phyloP scores from a whole-genome alignment of 208 protist species.

The Crithidia mellificae region DNA sequence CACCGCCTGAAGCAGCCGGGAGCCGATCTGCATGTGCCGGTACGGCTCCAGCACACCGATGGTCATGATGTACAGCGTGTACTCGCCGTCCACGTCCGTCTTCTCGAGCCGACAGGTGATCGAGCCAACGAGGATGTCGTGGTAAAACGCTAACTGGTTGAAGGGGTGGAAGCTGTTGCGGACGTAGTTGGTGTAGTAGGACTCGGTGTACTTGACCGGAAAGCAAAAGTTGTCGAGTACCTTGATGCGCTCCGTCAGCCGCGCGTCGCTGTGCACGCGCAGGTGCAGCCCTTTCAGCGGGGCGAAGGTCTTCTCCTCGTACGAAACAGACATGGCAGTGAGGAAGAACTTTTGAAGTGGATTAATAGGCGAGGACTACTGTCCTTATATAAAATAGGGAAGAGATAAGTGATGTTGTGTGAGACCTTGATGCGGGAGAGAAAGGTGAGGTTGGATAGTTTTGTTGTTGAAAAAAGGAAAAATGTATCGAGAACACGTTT shows the following conservation, averaged over 20 bases:
- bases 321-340: constrained; percentile 17
- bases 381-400: neutral
- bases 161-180: constrained; percentile 55
- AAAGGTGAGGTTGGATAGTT: neutral
- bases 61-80: constrained; percentile 93
- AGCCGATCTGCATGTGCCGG: constrained; percentile 85
- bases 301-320: constrained; percentile 35
- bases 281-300: constrained; percentile 71
- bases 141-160: constrained; percentile 84
- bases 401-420: neutral
- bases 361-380: no score
- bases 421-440: no score
- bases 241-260: constrained; percentile 76
- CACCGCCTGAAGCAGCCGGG: constrained; percentile 61
- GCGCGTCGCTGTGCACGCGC: constrained; percentile 57
- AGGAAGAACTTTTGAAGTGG: no score
- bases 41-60: constrained; percentile 91
- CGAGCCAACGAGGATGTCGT: constrained; percentile 91
- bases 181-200: constrained; percentile 85
- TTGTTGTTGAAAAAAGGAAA: constrained; percentile 3
- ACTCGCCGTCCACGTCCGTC: constrained; percentile 48
- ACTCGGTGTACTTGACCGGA: constrained; percentile 79
- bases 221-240: constrained; percentile 82
- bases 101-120: constrained; percentile 89
- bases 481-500: no score